Base-by-base conservation (phyloP, 495 filamentous ascomycete genomes). In the Aspergillus cristatus region DNA sequence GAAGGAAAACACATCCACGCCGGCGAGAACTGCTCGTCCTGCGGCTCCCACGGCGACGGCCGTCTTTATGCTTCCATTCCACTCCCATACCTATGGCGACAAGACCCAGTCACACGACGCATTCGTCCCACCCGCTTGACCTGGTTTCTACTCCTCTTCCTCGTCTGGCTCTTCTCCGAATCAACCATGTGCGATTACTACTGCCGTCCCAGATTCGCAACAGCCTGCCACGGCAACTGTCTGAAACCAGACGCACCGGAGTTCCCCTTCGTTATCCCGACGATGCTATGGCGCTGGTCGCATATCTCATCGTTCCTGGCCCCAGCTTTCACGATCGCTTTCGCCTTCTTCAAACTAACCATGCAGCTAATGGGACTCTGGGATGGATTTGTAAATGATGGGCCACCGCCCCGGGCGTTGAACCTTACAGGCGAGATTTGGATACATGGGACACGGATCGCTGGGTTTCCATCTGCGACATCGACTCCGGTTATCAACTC, bases 91-190 rank as follows among this genome's bases (percentile, higher is more conserved):
- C 60, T 86, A 2, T 84, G 74, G 67, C 55, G 47, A 32, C 60
- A 57, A 38, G 48, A 62, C 2, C 61, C 67, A 0, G 47, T 37
- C 14, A 65, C 72, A 29, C 28, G 57, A 35, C 70, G 66, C 15
- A 45, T 55, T 8, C 62, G 60, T 8, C 68, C 75, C 14, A 86
- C 81, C 5, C 65, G 62, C 24, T 45, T 84, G 1, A 79, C 79
- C 11, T 57, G 76, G 40, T 34, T 70, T 3, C 42, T 64, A 7
- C 42, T 78, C 10, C 32, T 76, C 3, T 47, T 70, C 6, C 51
- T 66, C 3, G 37, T 59, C 15, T 83, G 79, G 75, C 78, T 72
- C 36, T 43, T 73, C 22, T 58, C 68, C 11, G 83, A 88, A 48
- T 70, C 68, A 0, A 57, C 63, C 8, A 76, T 81, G 68, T 79